phyloP scores from a whole-genome alignment of 176 grass and related monocot genomes.

The Saccharum spontaneum region DNA sequence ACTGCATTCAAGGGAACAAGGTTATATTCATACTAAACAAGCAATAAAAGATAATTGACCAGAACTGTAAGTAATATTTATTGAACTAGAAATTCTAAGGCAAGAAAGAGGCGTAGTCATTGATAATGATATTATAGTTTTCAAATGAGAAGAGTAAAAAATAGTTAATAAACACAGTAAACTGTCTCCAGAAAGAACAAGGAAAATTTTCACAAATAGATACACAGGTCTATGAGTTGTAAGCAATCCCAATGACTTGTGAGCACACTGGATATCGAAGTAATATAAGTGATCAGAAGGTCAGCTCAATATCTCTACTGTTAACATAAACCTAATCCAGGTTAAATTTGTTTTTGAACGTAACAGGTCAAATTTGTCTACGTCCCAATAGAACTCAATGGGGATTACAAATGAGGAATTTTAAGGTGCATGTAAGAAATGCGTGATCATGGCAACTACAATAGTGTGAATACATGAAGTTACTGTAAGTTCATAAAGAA shows the following conservation, averaged over 20 bases:
- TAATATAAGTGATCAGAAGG: slow-evolving; percentile 7
- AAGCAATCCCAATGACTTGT: slow-evolving; percentile 7
- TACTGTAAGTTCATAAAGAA: background rate
- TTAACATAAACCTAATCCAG: slow-evolving; percentile 13
- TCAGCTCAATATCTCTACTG: background rate
- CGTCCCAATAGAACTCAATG: background rate
- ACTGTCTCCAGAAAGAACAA: slow-evolving; percentile 7
- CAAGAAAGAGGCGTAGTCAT: background rate
- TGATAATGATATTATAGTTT: slow-evolving; percentile 3
- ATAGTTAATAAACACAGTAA: background rate
- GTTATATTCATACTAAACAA: slow-evolving; percentile 31
- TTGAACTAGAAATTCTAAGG: background rate
- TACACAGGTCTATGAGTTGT: background rate
- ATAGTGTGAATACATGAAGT: background rate
- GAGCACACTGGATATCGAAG: slow-evolving; percentile 9
- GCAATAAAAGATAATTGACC: background rate
- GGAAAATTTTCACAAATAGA: background rate
- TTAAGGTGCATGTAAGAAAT: background rate
- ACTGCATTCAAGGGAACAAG: slow-evolving; percentile 48
- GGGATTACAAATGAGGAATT: background rate
- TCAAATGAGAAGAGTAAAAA: background rate
- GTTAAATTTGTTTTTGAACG: background rate
- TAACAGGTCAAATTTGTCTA: background rate
- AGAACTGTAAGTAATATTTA: slow-evolving; percentile 19
- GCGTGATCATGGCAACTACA: slow-evolving; percentile 22